A percentile compares a stretch with the other conserved stretches of the same genome.
These are phyloP conservation scores for Pestalotiopsis sp. DNA, from an alignment of 2,329 filamentous ascomycete species.

Conservation along the genomic window DNA sequence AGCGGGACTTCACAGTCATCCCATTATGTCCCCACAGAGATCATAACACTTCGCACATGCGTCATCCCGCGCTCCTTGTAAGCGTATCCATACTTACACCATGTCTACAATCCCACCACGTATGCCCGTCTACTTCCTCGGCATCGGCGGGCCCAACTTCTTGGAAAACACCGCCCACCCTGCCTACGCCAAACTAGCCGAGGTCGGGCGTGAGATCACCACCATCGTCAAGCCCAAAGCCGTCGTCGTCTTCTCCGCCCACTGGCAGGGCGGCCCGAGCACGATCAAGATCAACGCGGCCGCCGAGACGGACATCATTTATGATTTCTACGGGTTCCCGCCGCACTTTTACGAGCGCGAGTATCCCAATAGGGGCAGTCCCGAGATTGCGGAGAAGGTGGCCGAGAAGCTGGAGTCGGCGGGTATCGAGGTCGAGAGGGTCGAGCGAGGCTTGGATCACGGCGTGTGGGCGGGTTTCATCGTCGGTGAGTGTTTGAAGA, in stretches of 20 bases:
- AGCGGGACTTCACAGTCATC: too few relatives aligned
- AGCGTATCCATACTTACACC: not conserved
- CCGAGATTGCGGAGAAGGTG: conserved; percentile 53
- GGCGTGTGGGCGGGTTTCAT: conserved; percentile 64
- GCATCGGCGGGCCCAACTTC: conserved; percentile 48
- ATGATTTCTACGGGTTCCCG: conserved; percentile 67
- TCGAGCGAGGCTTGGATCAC: conserved; percentile 63
- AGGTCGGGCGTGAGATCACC: conserved; percentile 63
- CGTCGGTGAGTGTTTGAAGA: conserved; percentile 19
- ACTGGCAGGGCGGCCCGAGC: conserved; percentile 59
- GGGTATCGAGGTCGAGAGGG: conserved; percentile 54
- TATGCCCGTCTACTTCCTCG: conserved; percentile 25
- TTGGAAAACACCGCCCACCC: conserved; percentile 63
- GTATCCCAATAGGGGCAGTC: conserved; percentile 60
- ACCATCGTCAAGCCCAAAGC: conserved; percentile 62
- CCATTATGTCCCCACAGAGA: too few relatives aligned
- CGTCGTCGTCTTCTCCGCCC: conserved; percentile 66
- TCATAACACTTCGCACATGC: not conserved
- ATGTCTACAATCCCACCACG: not conserved
- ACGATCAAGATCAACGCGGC: conserved; percentile 59
- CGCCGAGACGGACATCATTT: conserved; percentile 58
- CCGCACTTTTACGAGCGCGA: conserved; percentile 60
- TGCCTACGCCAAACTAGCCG: conserved; percentile 55
- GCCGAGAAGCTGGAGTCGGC: conserved; percentile 46
- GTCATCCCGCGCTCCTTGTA: not conserved